phyloP scores from a whole-genome alignment of 169 alveolate species.

The Babesia gibsoni region DNA sequence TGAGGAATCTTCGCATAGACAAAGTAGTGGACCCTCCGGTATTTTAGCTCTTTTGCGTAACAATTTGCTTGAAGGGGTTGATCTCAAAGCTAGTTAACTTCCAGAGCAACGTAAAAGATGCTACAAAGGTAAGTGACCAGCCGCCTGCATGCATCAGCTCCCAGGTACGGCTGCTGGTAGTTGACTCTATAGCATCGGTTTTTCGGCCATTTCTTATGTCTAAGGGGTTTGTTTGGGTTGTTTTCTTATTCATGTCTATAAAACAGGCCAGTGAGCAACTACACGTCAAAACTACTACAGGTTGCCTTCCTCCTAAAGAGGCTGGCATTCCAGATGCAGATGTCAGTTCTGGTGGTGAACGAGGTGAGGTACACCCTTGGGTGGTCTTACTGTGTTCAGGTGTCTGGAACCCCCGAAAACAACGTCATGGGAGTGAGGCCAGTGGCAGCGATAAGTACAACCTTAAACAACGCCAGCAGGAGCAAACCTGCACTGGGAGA shows the following conservation, averaged over 20 bases:
- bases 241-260: too few relatives aligned
- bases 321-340: constrained; percentile 32
- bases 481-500: constrained; percentile 57
- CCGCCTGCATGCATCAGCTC: not conserved
- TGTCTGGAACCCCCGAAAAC: not conserved
- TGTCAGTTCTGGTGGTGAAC: constrained; percentile 27
- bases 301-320: constrained; percentile 36
- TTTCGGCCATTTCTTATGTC: constrained; percentile 2
- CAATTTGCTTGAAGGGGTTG: not conserved
- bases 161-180: constrained; percentile 47
- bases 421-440: not conserved
- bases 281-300: not conserved
- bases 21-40: constrained; percentile 37
- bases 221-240: constrained; percentile 23
- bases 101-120: not conserved
- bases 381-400: not conserved
- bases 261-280: constrained; percentile 6
- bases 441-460: not conserved
- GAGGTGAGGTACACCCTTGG: constrained; percentile 10
- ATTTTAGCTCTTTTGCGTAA: not conserved
- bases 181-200: constrained; percentile 54
- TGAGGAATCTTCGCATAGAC: constrained; percentile 29
- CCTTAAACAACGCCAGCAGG: not conserved
- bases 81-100: not conserved
- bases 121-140: constrained; percentile 4